Evolutionary conservation across 2,329 filamentous ascomycete species (phyloP).

Genomic region (Paecilomyces variotii): DNA sequence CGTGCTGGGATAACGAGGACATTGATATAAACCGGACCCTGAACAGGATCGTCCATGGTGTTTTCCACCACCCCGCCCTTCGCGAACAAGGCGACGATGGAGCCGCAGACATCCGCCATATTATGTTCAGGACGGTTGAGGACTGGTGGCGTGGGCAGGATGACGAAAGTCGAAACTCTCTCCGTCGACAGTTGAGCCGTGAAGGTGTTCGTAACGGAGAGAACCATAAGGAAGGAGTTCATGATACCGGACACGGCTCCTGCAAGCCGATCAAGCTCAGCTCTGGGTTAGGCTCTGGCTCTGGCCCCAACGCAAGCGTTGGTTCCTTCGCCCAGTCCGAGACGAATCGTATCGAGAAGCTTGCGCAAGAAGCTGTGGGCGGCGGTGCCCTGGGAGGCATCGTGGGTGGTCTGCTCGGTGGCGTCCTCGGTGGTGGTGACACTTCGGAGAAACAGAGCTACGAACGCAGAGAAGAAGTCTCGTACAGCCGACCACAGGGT

Average conservation of each 20-base stretch:
- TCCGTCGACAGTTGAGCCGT: slow-evolving; percentile 68
- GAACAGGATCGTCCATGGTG: slow-evolving; percentile 68
- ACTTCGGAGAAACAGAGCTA: slow-evolving; percentile 6
- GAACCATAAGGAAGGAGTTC: slow-evolving; percentile 80
- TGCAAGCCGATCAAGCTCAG: slow-evolving; percentile 65
- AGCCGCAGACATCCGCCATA: slow-evolving; percentile 59
- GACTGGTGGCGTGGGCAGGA: slow-evolving; percentile 72
- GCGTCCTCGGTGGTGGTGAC: slow-evolving; percentile 47
- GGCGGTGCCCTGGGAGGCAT: slow-evolving; percentile 62
- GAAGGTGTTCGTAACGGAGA: slow-evolving; percentile 66
- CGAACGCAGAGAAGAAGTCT: slow-evolving; percentile 8
- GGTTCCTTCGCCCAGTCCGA: background rate
- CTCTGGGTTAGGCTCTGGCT: slow-evolving; percentile 11
- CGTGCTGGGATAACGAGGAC: slow-evolving; percentile 73
- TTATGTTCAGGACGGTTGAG: slow-evolving; percentile 73
- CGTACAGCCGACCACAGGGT: slow-evolving; percentile 4
- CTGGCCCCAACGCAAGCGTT: slow-evolving; percentile 13
- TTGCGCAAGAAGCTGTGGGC: slow-evolving; percentile 53
- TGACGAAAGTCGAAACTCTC: slow-evolving; percentile 54
- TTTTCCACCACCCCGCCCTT: slow-evolving; percentile 83
- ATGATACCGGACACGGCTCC: slow-evolving; percentile 80
- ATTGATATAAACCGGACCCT: slow-evolving; percentile 63
- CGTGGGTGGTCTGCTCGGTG: slow-evolving; percentile 58
- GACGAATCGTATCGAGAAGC: slow-evolving; percentile 34
- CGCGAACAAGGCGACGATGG: slow-evolving; percentile 63